Conservation (phyloP, 139 green algal genomes). For the Haematococcus lacustris region DNA sequence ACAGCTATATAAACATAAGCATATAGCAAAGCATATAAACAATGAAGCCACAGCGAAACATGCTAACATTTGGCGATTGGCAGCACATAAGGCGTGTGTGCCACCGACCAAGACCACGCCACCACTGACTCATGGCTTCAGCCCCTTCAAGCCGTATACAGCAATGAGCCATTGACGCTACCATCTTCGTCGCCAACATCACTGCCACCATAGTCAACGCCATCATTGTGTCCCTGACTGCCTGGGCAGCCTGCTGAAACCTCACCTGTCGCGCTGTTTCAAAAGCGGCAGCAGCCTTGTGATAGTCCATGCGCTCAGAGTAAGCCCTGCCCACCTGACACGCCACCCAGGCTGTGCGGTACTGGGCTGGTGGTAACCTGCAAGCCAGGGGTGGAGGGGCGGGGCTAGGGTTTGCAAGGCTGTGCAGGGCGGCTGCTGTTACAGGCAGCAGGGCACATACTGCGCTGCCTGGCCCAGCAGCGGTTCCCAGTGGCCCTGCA, state of each 20-base stretch:
- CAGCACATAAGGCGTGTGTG: not conserved
- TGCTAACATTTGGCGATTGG: not conserved
- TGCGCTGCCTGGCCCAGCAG: not conserved
- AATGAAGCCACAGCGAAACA: not conserved
- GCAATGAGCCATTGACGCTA: not conserved
- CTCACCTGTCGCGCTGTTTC: slow-evolving; percentile 22
- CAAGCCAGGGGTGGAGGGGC: not conserved
- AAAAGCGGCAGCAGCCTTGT: slow-evolving; percentile 47
- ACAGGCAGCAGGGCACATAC: not conserved
- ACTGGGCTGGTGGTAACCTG: slow-evolving; percentile 58
- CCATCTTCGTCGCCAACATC: not conserved
- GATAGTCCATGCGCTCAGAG: slow-evolving; percentile 87
- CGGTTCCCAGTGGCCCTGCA: not conserved
- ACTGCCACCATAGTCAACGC: not conserved
- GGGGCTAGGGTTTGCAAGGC: not conserved
- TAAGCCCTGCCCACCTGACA: slow-evolving; percentile 64
- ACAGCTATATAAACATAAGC: too few species aligned
- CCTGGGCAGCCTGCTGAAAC: not conserved
- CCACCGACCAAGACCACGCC: not conserved
- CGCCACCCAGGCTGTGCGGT: slow-evolving; percentile 73
- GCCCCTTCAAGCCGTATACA: not conserved
- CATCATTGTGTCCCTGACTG: not conserved
- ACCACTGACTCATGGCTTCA: not conserved
- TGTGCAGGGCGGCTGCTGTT: not conserved
- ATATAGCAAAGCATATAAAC: too few species aligned